Conservation (phyloP, 768 basidiomycete species). For the Mycena kentingensis region DNA sequence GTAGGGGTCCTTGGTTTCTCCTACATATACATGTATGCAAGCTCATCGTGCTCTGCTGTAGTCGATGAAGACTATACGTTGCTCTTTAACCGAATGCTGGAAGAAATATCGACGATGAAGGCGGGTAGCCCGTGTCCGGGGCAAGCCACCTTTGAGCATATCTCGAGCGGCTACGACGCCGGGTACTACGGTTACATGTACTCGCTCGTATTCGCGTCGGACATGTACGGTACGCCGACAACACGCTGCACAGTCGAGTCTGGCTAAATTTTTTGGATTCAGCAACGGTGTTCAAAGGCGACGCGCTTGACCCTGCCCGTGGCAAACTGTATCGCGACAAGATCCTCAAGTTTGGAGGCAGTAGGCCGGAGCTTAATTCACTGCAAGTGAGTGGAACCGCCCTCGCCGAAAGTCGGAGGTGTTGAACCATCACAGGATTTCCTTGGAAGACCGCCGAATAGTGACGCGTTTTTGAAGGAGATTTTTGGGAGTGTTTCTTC, state of each 20-base stretch:
- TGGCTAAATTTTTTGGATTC: no score
- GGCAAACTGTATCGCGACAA: slow-evolving; percentile 73
- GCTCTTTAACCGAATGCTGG: slow-evolving; percentile 75
- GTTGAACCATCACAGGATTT: no score
- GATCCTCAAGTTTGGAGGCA: slow-evolving; percentile 75
- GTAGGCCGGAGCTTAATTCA: slow-evolving; percentile 76
- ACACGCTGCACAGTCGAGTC: neutral
- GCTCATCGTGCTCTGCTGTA: no score
- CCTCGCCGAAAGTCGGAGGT: no score
- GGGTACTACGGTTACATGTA: slow-evolving; percentile 79
- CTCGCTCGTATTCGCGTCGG: slow-evolving; percentile 63
- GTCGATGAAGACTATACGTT: slow-evolving; percentile 71
- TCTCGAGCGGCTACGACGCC: slow-evolving; percentile 62
- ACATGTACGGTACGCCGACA: slow-evolving; percentile 51
- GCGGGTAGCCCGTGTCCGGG: slow-evolving; percentile 61
- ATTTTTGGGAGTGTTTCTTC: slow-evolving; percentile 55
- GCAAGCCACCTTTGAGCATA: slow-evolving; percentile 76
- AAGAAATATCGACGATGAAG: slow-evolving; percentile 70
- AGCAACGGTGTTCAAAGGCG: slow-evolving; percentile 78
- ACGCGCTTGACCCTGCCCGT: slow-evolving; percentile 68
- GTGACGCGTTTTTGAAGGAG: slow-evolving; percentile 71
- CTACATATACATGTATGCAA: no score
- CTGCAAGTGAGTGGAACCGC: no score
- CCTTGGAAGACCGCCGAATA: slow-evolving; percentile 74
- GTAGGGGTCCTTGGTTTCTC: slow-evolving; percentile 36